A percentile compares a stretch with the other conserved stretches of the same genome.
Conservation (phyloP, 306 rosid genomes). For the Inga oerstediana region DNA sequence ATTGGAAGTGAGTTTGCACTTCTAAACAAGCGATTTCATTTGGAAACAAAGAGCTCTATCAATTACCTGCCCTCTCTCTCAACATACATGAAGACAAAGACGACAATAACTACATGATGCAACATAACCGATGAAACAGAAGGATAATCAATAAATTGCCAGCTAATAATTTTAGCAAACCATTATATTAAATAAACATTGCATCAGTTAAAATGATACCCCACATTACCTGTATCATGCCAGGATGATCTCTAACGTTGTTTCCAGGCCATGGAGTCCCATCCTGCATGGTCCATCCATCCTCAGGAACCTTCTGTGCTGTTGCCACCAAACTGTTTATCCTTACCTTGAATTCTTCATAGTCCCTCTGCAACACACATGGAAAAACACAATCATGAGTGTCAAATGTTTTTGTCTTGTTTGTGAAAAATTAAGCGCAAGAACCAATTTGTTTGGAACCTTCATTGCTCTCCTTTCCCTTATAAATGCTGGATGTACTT, state of each 20-base stretch:
- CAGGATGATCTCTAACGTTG: conserved; percentile 83
- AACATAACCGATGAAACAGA: background rate
- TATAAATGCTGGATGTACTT: conserved; percentile 75
- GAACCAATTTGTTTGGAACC: conserved; percentile 38
- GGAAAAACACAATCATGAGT: background rate
- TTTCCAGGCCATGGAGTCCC: conserved; percentile 92
- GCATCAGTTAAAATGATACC: conserved; percentile 27
- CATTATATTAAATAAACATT: background rate
- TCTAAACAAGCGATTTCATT: background rate
- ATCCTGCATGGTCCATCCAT: conserved; percentile 92
- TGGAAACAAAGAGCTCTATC: background rate
- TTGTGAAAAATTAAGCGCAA: background rate
- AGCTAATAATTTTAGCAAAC: background rate
- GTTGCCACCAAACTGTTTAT: conserved; percentile 71
- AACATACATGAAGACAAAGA: background rate
- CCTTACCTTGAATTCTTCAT: conserved; percentile 77
- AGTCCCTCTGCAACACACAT: conserved; percentile 51
- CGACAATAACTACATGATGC: background rate
- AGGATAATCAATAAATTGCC: background rate
- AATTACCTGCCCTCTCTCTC: conserved; percentile 2
- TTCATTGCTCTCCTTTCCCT: conserved; percentile 85
- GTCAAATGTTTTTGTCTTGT: background rate
- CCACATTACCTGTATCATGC: conserved; percentile 80
- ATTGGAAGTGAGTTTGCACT: background rate
- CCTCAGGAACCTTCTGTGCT: conserved; percentile 82